Conservation (phyloP, 2,329 filamentous ascomycete species). For the Xylariaceae sp. region DNA sequence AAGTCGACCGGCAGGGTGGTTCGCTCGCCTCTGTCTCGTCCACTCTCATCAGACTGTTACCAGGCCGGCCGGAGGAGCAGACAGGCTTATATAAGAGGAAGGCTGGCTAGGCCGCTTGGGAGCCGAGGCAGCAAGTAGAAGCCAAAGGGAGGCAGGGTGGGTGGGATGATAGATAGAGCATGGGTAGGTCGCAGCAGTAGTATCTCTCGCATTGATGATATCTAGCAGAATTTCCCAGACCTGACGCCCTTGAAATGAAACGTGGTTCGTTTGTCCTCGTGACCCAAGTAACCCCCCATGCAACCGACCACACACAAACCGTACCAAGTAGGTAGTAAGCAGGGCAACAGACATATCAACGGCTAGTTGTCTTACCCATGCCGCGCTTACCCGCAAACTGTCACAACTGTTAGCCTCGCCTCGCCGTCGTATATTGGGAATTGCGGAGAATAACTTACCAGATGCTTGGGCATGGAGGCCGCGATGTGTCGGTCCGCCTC, state of each 20-base stretch:
- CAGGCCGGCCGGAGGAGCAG: too few species aligned
- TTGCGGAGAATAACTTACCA: constrained; percentile 48
- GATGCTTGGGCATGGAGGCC: constrained; percentile 77
- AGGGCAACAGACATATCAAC: constrained; percentile 34
- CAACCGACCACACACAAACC: too few species aligned
- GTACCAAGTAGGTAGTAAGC: not conserved
- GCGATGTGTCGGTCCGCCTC: constrained; percentile 89
- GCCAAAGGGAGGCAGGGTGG: too few species aligned
- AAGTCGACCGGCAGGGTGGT: too few species aligned
- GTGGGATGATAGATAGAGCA: too few species aligned
- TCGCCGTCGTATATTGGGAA: constrained; percentile 17
- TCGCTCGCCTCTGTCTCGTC: too few species aligned
- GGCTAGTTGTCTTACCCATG: constrained; percentile 78
- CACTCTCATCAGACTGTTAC: too few species aligned
- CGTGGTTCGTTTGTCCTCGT: constrained; percentile 5
- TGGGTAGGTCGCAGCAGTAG: too few species aligned
- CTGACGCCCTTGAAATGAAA: constrained; percentile 11
- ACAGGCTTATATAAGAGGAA: too few species aligned
- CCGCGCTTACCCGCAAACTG: constrained; percentile 86
- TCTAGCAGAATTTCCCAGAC: constrained; percentile 5
- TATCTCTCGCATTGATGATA: constrained; percentile 1
- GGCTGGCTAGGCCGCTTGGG: too few species aligned
- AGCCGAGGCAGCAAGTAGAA: too few species aligned
- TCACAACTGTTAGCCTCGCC: constrained; percentile 18
- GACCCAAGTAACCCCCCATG: too few species aligned